phyloP scores from a whole-genome alignment of 441 rosid genomes.

The Populus hybrid region DNA sequence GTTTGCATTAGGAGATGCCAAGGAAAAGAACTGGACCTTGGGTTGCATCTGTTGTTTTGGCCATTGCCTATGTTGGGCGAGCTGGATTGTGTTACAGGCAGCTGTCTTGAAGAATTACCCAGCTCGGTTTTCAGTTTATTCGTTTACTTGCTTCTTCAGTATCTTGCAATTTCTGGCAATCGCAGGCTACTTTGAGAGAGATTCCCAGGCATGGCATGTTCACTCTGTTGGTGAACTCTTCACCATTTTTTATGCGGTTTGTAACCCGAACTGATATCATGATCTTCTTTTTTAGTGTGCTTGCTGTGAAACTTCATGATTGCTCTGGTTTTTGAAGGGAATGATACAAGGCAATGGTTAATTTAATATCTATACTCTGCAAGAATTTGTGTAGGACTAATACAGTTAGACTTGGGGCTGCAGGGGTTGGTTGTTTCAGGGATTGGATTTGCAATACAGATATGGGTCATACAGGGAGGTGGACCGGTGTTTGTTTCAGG shows the following conservation, averaged over 20 bases:
- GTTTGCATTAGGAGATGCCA: conserved; percentile 33
- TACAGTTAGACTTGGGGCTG: conserved; percentile 4
- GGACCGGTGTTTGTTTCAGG: conserved; percentile 87
- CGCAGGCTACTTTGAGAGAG: conserved; percentile 58
- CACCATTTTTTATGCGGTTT: conserved; percentile 60
- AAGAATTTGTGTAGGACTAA: background rate
- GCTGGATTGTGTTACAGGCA: conserved; percentile 85
- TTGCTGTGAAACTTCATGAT: background rate
- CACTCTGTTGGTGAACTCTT: conserved; percentile 46
- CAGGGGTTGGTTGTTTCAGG: conserved; percentile 88
- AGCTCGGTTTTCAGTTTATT: conserved; percentile 73
- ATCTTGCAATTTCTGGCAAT: conserved; percentile 58
- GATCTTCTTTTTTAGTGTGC: background rate
- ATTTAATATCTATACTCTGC: too few relatives aligned
- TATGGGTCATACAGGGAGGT: conserved; percentile 73
- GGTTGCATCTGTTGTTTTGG: conserved; percentile 77
- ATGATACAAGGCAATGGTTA: too few relatives aligned
- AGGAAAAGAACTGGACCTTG: conserved; percentile 58
- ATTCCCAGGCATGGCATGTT: conserved; percentile 56
- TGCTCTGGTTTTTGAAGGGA: background rate
- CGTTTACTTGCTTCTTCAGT: conserved; percentile 68
- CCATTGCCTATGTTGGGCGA: conserved; percentile 84
- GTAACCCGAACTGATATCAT: conserved; percentile 14
- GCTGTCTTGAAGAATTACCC: conserved; percentile 77
- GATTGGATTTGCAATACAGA: conserved; percentile 74